These are phyloP conservation scores for Sphaerostilbella broomeana DNA, from an alignment of 2,329 filamentous ascomycete genomes.

Conservation along the genomic window DNA sequence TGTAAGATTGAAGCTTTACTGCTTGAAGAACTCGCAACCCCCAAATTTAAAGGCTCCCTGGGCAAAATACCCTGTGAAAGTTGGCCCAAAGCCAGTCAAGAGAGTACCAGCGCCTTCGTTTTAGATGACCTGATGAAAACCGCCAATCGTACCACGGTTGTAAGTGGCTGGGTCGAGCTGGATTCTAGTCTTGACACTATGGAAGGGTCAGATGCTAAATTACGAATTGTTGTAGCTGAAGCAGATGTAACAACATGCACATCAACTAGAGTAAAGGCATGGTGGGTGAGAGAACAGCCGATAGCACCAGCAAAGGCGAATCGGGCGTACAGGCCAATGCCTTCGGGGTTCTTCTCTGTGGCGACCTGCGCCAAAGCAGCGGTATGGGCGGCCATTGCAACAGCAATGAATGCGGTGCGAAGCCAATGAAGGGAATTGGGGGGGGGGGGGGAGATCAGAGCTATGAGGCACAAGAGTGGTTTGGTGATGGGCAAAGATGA, in stretches of 20 bases:
- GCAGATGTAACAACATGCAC: conserved; percentile 55
- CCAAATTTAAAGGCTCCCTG: conserved; percentile 85
- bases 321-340: conserved; percentile 68
- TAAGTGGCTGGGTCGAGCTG: conserved; percentile 79
- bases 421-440: not conserved
- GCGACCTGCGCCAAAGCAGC: conserved; percentile 19
- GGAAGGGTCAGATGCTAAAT: conserved; percentile 2
- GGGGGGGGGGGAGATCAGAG: not conserved
- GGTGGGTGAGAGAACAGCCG: conserved; percentile 92
- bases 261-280: conserved; percentile 85
- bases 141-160: conserved; percentile 74
- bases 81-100: conserved; percentile 72
- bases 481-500: too few relatives aligned
- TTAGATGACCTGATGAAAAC: conserved; percentile 70
- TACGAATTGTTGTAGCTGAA: not conserved
- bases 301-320: conserved; percentile 89
- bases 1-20: conserved; percentile 68
- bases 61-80: conserved; percentile 77
- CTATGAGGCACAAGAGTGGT: too few relatives aligned
- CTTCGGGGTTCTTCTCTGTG: conserved; percentile 25
- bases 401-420: not conserved
- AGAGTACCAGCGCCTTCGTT: conserved; percentile 75
- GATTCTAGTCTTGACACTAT: conserved; percentile 81
- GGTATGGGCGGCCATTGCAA: conserved; percentile 7
- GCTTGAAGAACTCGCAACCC: conserved; percentile 88